Base-by-base conservation (phyloP, 352 stramenopile genomes). In the Phytophthora hibernalis region DNA sequence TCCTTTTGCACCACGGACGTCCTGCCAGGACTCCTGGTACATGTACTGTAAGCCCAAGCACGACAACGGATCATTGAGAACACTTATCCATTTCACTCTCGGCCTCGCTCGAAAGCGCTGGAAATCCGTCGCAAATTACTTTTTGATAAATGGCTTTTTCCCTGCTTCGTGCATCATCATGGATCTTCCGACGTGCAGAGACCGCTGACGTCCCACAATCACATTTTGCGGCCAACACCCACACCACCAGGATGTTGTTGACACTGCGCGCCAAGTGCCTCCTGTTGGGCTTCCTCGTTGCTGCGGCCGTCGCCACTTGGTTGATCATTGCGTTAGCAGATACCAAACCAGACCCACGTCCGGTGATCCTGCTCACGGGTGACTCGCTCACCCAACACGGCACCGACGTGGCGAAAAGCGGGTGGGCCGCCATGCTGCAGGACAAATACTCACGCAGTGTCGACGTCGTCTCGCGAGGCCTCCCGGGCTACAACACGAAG, bases 301-400 rank as follows among this genome's bases (percentile, higher is more conserved):
- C 43, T 22, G 28, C 49, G 20, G 49, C 51, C 2, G 63, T 67
- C 33, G 35, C 57, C 5, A 42, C 63, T 15, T 71, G 63, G 56
- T 21, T 67, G 35, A n/a, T 67, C 5, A 71, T 71, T 26, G 55
- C 63, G 2, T 35, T 71, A 6, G 56, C 52, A 3, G 59, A 70
- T 22, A 57, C 38, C 8, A 58, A 64, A 15, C 52, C 52, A 5
- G 11, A 65, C 15, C n/a, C 45, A 8, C 69, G 77, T n/a, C 73
- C 73, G 44, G 54, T 66, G 16, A 31, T 78, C 4, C 15, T 72
- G 28, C 22, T 79, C 15, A 67, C 67, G 0, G 79, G 79, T 12
- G 79, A 88, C 45, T 85, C 77, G 43, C 63, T 85, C 37, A 84
- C 72, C 0, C 30, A 86, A 42, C 64, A 64, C 16, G 76, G 61